Evolutionary conservation across 2,329 filamentous ascomycete genomes (phyloP), one percentile per base, ranked within the genome.

Genomic region (Botrytis elliptica): DNA sequence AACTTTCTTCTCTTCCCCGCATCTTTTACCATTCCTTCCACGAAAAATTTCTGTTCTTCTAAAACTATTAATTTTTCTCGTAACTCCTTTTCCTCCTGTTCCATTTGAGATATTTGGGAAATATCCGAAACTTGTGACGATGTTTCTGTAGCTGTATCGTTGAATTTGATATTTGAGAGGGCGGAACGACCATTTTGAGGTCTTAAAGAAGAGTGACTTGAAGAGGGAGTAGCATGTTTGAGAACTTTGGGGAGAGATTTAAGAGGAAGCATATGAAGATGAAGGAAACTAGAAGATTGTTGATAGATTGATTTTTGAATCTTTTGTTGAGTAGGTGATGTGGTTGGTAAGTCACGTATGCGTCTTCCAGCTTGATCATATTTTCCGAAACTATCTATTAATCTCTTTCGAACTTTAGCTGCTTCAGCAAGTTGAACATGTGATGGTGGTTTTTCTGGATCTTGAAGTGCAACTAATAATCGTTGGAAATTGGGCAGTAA

Each of bases 201-300:
- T 9, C 78, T 73, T 12, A 69, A n/a, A 10, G 71, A 73, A 42
- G 70, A 60, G 29, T 72, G 70, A 38, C 62, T 68, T 29, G 85
- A 86, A 82, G 75, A 84, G 84, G 88, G 85, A 3, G 89, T 86
- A 0, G 90, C 90, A 20, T 91, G 89, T 64, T 88, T 89, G 44
- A 89, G 83, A n/a, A 89, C 81, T 75, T 88, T 89, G 0, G 88
- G 88, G 1, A 90, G 82, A 1, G 86, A 84, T 80, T 89, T 92
- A 20, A 93, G 83, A 0, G 91, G 91, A n/a, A 93, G 85, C 91
- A 93, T 93, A 77, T 93, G 90, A 0, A 92, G 83, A 77, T 92
- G 91, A 22, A 93, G 83, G 78, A 93, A 93, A 77, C 86, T 90
- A 71, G 87, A 89, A 7, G 90, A 89, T 83, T 92, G 90, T 76